Conservation (phyloP, 345 rosid genomes). For the Lenwebbia sp. region DNA sequence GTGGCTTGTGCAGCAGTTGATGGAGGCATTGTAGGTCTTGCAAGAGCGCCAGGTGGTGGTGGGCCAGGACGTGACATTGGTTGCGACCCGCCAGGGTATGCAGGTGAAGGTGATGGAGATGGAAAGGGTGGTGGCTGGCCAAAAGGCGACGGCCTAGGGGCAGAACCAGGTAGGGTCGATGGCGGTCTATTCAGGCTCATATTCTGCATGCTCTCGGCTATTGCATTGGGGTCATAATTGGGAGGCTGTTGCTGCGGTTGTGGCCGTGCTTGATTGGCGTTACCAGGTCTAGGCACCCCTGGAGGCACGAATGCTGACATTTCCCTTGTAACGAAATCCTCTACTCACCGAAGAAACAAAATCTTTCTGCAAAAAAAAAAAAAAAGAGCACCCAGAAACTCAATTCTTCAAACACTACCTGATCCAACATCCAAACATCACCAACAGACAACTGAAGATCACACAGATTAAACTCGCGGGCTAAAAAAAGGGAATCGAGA, state of each 20-base stretch:
- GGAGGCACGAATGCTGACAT: slow-evolving; percentile 91
- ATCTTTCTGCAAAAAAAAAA: neutral
- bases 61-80: slow-evolving; percentile 60
- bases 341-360: neutral
- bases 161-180: slow-evolving; percentile 33
- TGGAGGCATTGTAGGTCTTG: slow-evolving; percentile 47
- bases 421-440: neutral
- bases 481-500: neutral
- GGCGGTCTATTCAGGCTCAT: slow-evolving; percentile 44
- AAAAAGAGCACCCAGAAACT: neutral
- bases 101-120: slow-evolving; percentile 29
- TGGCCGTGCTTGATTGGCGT: neutral
- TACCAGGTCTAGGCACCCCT: slow-evolving; percentile 62
- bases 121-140: slow-evolving; percentile 45
- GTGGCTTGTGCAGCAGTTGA: slow-evolving; percentile 33
- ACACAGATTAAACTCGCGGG: neutral
- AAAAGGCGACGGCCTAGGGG: slow-evolving; percentile 51
- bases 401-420: neutral
- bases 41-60: slow-evolving; percentile 23
- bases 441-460: neutral
- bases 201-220: slow-evolving; percentile 59
- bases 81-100: slow-evolving; percentile 2
- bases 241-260: slow-evolving; percentile 29
- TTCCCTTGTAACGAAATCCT: neutral
- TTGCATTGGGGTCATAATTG: slow-evolving; percentile 29